Conservation (phyloP, 345 rosid genomes). For the Corchorus olitorius region DNA sequence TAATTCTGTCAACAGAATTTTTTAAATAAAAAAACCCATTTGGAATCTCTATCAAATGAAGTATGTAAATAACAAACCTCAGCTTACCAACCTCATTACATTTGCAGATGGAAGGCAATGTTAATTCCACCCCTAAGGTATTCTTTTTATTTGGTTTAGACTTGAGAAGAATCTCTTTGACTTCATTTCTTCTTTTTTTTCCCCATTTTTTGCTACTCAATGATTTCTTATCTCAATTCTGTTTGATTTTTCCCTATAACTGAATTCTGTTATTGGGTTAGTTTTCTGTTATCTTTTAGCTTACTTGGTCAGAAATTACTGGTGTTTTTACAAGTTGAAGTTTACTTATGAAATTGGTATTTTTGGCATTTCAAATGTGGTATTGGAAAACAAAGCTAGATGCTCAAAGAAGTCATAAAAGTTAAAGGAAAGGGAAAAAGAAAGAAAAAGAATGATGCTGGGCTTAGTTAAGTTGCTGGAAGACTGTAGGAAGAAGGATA, state of each 20-base stretch:
- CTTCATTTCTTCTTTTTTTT: neutral
- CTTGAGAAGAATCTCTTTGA: neutral
- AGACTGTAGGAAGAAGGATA: too few species aligned
- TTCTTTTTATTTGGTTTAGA: neutral
- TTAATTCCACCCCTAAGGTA: constrained; percentile 13
- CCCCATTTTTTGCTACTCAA: neutral
- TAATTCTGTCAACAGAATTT: neutral
- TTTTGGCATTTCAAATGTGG: neutral
- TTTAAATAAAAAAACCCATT: neutral
- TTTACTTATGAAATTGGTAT: neutral
- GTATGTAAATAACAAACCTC: constrained; percentile 8
- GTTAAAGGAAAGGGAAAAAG: neutral
- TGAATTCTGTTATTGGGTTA: neutral
- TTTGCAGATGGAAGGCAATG: constrained; percentile 18
- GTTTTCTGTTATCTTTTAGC: neutral
- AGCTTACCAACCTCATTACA: neutral
- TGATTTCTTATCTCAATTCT: neutral
- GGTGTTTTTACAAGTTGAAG: neutral
- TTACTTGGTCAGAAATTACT: neutral
- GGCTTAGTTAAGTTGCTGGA: neutral
- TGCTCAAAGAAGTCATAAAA: neutral
- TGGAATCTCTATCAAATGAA: constrained; percentile 5
- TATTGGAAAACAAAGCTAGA: neutral
- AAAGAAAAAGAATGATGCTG: too few species aligned
- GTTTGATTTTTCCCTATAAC: neutral